phyloP scores from a whole-genome alignment of 441 rosid species.

The Mallotus japonicus region DNA sequence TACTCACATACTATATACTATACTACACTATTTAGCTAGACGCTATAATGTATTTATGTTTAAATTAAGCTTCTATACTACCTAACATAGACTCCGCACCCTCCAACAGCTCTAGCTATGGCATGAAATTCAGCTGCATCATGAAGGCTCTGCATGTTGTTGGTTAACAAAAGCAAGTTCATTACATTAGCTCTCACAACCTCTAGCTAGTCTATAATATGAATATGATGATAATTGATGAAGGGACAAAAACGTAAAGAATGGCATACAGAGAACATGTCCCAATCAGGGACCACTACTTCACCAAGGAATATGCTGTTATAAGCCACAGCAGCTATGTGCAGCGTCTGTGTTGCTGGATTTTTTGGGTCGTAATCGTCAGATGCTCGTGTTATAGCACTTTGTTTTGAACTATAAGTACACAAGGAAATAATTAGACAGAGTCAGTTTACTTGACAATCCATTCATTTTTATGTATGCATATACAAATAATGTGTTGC shows the following conservation, averaged over 20 bases:
- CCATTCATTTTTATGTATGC: background rate
- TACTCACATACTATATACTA: no score
- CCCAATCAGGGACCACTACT: constrained; percentile 62
- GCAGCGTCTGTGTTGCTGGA: constrained; percentile 47
- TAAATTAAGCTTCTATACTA: constrained; percentile 1
- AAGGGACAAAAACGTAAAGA: background rate
- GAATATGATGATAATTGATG: background rate
- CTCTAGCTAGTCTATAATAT: no score
- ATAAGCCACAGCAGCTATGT: constrained; percentile 53
- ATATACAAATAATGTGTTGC: no score
- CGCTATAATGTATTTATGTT: no score
- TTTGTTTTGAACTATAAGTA: constrained; percentile 41
- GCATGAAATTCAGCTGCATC: constrained; percentile 60
- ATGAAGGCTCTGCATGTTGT: constrained; percentile 49
- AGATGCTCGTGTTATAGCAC: constrained; percentile 52
- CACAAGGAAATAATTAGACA: background rate
- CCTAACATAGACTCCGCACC: constrained; percentile 57
- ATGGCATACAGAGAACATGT: constrained; percentile 51
- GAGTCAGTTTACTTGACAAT: background rate
- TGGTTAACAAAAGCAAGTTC: background rate
- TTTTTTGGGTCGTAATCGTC: constrained; percentile 55
- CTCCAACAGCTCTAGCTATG: constrained; percentile 60
- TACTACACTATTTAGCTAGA: no score
- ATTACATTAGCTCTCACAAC: background rate
- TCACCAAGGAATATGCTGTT: constrained; percentile 63